These are phyloP conservation scores for Gaeumannomyces sp. DNA, from an alignment of 2,329 filamentous ascomycete species.

Conservation along the genomic window DNA sequence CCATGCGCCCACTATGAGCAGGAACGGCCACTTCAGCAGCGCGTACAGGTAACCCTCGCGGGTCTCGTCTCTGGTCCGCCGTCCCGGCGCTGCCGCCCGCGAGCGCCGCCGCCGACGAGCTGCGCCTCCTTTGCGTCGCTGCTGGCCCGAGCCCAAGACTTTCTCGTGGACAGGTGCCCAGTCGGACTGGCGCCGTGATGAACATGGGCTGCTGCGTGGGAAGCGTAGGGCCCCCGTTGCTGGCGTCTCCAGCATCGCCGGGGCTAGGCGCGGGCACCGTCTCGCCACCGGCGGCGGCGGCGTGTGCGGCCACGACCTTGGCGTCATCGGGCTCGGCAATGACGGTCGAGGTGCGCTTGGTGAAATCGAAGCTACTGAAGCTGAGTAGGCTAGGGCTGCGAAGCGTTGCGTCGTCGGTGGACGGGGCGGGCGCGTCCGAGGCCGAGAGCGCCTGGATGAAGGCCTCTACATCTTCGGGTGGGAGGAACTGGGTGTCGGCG, in stretches of 20 bases:
- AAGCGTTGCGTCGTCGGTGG: conserved; percentile 45
- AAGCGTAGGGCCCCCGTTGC: conserved; percentile 7
- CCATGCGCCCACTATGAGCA: conserved; percentile 76
- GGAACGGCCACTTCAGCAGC: conserved; percentile 85
- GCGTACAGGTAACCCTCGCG: conserved; percentile 88
- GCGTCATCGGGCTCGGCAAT: conserved; percentile 26
- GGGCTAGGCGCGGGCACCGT: conserved; percentile 7
- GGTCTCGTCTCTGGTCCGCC: conserved; percentile 79
- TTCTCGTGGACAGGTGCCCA: conserved; percentile 85
- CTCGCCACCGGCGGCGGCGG: conserved; percentile 33
- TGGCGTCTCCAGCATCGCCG: conserved; percentile 14
- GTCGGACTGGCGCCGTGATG: conserved; percentile 87
- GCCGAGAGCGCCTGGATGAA: conserved; percentile 80
- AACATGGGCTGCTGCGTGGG: conserved; percentile 38
- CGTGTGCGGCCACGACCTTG: conserved; percentile 30
- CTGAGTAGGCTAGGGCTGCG: conserved; percentile 31
- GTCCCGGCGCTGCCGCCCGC: conserved; percentile 36
- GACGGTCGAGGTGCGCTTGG: conserved; percentile 33
- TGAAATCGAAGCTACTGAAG: conserved; percentile 33
- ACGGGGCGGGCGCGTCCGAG: conserved; percentile 65
- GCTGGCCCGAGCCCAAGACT: conserved; percentile 30
- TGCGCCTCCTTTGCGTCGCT: conserved; percentile 16
- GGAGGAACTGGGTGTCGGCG: conserved; percentile 69
- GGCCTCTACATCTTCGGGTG: conserved; percentile 63
- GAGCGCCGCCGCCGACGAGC: conserved; percentile 27